Evolutionary conservation across 805 yeast species (phyloP), one percentile per base, ranked within the genome.

Genomic region (Lipomyces starkeyi): DNA sequence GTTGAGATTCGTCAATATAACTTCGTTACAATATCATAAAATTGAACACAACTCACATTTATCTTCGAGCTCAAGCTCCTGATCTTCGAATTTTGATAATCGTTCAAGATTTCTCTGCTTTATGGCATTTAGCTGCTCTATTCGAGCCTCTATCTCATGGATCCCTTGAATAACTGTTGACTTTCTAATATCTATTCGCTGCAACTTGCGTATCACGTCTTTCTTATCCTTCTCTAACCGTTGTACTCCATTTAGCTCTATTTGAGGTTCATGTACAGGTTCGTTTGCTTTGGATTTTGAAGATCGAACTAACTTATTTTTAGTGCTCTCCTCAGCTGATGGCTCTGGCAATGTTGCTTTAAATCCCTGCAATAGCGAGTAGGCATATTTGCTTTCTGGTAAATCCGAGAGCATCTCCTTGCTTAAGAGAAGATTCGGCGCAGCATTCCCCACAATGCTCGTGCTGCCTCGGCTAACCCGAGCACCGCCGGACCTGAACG

Each of bases 361-460:
- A 74, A 90, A 88, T 1, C 93, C 93, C 76, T 89, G 93, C 73
- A 84, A 88, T 27, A 90, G 77, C 2, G 92, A 86, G 70, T 85
- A 86, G 34, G 71, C 62, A 35, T 75, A 69, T 8, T 59, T 56
- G 32, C 68, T 71, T 17, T 75, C 76, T 0, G 91, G 91, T 20
- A 88, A 77, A 61, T 87, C 86, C 7, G 78, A 75, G 43, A 90
- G 79, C 70, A 89, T 73, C 47, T 88, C 91, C 71, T 87, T 91
- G 20, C 90, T 84, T n/a, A 89, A 55, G 43, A 64, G 43, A 53
- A 54, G 29, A n/a, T 37, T 37, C 14, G 59, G 55, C 32, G 63
- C 57, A 20, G 59, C 65, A 8, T 5, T 27, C 25, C 60, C 56
- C 2, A 53, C 34, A 25, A 35, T 52, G 32, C 61, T 35, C 20